phyloP scores from a whole-genome alignment of 1,139 yeast species.

The Pichia sp. region DNA sequence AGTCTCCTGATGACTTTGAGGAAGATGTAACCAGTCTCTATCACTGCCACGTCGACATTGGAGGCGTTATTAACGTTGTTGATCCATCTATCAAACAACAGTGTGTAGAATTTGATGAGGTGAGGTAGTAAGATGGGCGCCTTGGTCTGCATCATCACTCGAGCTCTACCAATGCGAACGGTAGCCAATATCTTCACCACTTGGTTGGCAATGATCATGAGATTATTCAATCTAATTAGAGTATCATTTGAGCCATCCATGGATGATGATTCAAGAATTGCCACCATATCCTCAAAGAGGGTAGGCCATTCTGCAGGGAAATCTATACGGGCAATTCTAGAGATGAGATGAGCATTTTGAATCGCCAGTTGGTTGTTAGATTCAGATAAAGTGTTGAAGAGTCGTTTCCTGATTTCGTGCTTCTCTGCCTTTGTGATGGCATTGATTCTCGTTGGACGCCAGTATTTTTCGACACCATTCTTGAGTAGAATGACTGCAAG shows the following conservation, averaged over 20 bases:
- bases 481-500: constrained; percentile 81
- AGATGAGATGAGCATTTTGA: constrained; percentile 79
- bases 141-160: constrained; percentile 70
- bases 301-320: constrained; percentile 86
- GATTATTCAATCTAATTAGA: constrained; percentile 49
- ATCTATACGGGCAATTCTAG: constrained; percentile 73
- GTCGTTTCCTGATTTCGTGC: constrained; percentile 45
- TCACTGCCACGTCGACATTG: constrained; percentile 35
- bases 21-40: constrained; percentile 72
- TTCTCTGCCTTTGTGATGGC: constrained; percentile 69
- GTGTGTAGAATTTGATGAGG: constrained; percentile 51
- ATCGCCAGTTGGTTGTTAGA: constrained; percentile 65
- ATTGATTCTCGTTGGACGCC: constrained; percentile 59
- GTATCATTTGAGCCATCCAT: constrained; percentile 20
- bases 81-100: constrained; percentile 60
- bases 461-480: constrained; percentile 75
- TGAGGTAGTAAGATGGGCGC: constrained; percentile 56
- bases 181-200: constrained; percentile 64
- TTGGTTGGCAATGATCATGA: constrained; percentile 65
- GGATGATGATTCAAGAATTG: constrained; percentile 39
- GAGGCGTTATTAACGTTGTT: constrained; percentile 6
- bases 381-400: constrained; percentile 59
- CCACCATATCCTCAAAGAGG: constrained; percentile 58
- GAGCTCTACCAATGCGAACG: constrained; percentile 76
- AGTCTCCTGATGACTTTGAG: constrained; percentile 69